Base-by-base conservation (phyloP, 495 filamentous ascomycete species). In the Margaritispora aquatica region DNA sequence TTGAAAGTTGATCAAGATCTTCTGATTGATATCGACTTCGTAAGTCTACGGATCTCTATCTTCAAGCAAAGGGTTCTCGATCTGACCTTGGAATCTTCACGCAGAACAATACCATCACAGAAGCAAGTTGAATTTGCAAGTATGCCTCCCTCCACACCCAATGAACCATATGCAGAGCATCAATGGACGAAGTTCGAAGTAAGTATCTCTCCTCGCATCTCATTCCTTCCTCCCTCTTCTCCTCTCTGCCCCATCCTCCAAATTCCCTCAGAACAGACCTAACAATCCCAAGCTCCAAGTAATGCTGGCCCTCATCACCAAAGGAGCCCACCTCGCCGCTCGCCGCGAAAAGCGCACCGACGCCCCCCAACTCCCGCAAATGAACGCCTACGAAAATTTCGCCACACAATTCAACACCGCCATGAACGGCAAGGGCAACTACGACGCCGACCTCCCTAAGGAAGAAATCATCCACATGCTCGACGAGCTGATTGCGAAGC, bases 401-500 rank as follows among this genome's bases (percentile, higher is more conserved):
- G 55, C 62, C 13, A 63, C 67, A 1, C 29, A 48, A 9, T 61
- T 70, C 51, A 70, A 70, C 41, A 31, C 59, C 13, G 66, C 66
- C 11, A 51, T 70, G 8, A 52, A 66, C 38, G 54, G 57, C 8
- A 41, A 57, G 34, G 11, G 11, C 38, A 22, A 61, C 55, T 65
- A 60, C 41, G 52, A 41, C 23, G 3, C 51, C 13, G 66, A 70
- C 26, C 62, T 68, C 50, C 29, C 41, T 22, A 48, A 63, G 9
- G 19, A 47, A 5, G 70, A 70, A 21, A 61, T 72, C 8, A 31
- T 51, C 9, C 50, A 22, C 26, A 54, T 60, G 31, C 29, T 57
- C 46, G 46, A 57, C 26, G 0, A 22, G 31, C 11, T 55, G 24
- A 15, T 41, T 38, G 20, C 23, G 26, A 22, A 54, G 38, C 15